Conservation (phyloP, 495 filamentous ascomycete species). For the Jackrogersella multiformis region DNA sequence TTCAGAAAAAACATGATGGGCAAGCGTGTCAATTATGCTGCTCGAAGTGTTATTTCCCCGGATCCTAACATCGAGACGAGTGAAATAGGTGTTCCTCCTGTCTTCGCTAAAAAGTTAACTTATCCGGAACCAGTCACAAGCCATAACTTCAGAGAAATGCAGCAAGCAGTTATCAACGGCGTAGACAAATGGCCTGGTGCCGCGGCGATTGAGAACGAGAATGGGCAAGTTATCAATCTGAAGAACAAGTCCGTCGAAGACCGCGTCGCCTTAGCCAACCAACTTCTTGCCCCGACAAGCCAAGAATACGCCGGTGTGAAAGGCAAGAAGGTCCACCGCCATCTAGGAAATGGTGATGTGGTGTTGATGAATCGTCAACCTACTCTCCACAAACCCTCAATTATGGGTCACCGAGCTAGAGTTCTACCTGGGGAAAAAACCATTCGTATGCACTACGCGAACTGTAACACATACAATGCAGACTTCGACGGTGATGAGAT, state of each 20-base stretch:
- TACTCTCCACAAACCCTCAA: constrained; percentile 99
- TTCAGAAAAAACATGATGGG: constrained; percentile 99
- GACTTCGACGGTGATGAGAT: constrained; percentile 99
- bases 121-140: constrained; percentile 97
- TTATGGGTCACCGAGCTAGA: constrained; percentile 96
- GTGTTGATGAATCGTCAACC: constrained; percentile 99
- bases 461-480: constrained; percentile 99
- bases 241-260: constrained; percentile 86
- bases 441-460: constrained; percentile 99
- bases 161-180: constrained; percentile 96
- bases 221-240: constrained; percentile 88
- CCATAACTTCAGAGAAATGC: constrained; percentile 94
- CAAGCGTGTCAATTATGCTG: constrained; percentile 98
- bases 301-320: constrained; percentile 76
- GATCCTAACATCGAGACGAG: constrained; percentile 99
- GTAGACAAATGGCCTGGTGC: constrained; percentile 94
- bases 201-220: constrained; percentile 92
- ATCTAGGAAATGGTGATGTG: constrained; percentile 94
- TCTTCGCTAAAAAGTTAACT: constrained; percentile 95
- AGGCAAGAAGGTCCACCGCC: constrained; percentile 96
- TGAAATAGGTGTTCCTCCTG: constrained; percentile 96
- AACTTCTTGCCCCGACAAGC: constrained; percentile 87
- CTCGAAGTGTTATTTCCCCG: constrained; percentile 96
- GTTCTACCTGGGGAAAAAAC: constrained; percentile 95
- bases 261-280: constrained; percentile 84